Conservation (phyloP, 2,329 filamentous ascomycete genomes). For the Onygena corvina region DNA sequence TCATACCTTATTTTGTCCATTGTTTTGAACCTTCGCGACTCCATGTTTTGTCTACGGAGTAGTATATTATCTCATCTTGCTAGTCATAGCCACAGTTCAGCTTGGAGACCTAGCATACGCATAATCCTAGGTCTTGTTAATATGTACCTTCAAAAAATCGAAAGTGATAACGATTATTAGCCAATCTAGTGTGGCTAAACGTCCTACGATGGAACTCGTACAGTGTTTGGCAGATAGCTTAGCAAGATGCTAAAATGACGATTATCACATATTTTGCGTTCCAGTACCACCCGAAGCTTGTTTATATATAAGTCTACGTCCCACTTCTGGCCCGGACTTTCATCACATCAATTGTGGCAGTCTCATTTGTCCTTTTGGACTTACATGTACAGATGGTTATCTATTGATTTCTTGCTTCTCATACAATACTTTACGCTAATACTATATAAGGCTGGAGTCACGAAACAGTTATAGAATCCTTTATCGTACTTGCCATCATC, state of each 20-base stretch:
- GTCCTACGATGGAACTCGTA: too few relatives aligned
- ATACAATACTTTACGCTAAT: too few relatives aligned
- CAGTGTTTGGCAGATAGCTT: too few relatives aligned
- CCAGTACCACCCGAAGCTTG: neutral
- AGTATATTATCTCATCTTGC: too few relatives aligned
- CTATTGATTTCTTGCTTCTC: neutral
- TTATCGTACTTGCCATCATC: neutral
- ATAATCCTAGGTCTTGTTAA: too few relatives aligned
- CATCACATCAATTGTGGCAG: neutral
- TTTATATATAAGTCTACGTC: neutral
- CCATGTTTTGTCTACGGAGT: neutral
- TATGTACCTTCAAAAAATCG: too few relatives aligned
- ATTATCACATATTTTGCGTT: neutral
- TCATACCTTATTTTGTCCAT: neutral
- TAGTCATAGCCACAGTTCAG: too few relatives aligned
- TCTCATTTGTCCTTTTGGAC: neutral
- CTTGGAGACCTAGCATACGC: too few relatives aligned
- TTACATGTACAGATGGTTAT: neutral
- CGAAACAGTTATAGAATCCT: too few relatives aligned
- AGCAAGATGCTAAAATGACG: neutral
- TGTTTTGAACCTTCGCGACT: neutral
- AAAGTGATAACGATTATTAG: too few relatives aligned
- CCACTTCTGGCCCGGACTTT: neutral
- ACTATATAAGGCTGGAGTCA: neutral
- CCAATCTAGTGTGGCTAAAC: too few relatives aligned